Conservation (phyloP, 305 asterid species). For the Striga hermonthica region DNA sequence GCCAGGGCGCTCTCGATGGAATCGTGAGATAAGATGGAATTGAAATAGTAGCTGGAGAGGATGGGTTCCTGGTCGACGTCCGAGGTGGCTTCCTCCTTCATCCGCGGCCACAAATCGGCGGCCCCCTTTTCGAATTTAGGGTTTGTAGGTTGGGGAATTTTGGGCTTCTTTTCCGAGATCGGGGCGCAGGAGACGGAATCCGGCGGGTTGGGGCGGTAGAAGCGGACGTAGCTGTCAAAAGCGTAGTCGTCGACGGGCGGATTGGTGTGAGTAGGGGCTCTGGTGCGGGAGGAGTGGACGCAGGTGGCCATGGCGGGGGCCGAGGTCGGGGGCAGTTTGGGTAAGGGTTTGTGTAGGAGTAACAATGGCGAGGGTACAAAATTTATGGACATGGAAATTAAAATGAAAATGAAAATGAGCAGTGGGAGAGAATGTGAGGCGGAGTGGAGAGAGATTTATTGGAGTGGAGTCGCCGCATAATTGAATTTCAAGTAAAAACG, state of each 20-base stretch:
- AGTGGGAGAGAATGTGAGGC: slow-evolving; percentile 23
- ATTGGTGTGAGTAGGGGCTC: slow-evolving; percentile 33
- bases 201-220: slow-evolving; percentile 33
- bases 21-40: slow-evolving; percentile 54
- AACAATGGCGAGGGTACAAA: slow-evolving; percentile 20
- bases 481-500: no score
- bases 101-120: slow-evolving; percentile 51
- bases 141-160: neutral
- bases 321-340: slow-evolving; percentile 28
- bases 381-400: slow-evolving; percentile 37
- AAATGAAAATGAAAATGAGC: no score
- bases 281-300: slow-evolving; percentile 39
- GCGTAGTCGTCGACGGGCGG: slow-evolving; percentile 30
- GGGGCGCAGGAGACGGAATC: slow-evolving; percentile 35
- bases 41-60: slow-evolving; percentile 48
- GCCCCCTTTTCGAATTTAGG: slow-evolving; percentile 9
- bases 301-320: slow-evolving; percentile 40
- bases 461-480: no score
- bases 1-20: slow-evolving; percentile 65
- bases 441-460: slow-evolving; percentile 24
- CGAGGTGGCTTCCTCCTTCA: slow-evolving; percentile 62
- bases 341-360: slow-evolving; percentile 8
- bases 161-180: slow-evolving; percentile 10
- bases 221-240: slow-evolving; percentile 31
- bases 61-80: slow-evolving; percentile 70